These are phyloP conservation scores for Blastocystis hominis DNA, from an alignment of 352 stramenopile genomes.

Conservation along the genomic window DNA sequence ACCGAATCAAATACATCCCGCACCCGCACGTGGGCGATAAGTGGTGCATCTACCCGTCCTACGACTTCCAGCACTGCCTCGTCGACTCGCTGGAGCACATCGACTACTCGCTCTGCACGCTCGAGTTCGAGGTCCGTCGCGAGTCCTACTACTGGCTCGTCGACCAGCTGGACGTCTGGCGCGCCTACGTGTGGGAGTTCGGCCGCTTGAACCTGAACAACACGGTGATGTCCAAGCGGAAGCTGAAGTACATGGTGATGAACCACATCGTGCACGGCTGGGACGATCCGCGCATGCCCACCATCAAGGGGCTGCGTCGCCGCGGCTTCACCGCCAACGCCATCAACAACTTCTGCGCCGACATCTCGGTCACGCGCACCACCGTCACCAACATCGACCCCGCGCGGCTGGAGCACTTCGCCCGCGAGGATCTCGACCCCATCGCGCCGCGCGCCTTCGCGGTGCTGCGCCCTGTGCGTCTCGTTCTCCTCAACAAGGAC, in stretches of 20 bases:
- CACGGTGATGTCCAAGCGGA: conserved; percentile 94
- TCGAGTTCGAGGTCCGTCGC: conserved; percentile 85
- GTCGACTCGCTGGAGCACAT: conserved; percentile 93
- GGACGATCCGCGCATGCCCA: conserved; percentile 92
- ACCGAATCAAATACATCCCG: conserved; percentile 92
- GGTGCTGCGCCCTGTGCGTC: conserved; percentile 70
- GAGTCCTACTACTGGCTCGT: conserved; percentile 97
- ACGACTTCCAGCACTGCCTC: conserved; percentile 99
- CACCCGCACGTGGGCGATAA: conserved; percentile 89
- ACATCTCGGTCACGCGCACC: conserved; percentile 73
- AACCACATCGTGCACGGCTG: conserved; percentile 71
- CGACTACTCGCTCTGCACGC: conserved; percentile 97
- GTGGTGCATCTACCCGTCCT: conserved; percentile 98
- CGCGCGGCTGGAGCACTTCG: conserved; percentile 69
- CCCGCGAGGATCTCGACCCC: conserved; percentile 70
- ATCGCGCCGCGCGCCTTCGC: conserved; percentile 69
- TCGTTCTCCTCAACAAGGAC: conserved; percentile 69
- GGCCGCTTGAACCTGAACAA: conserved; percentile 89
- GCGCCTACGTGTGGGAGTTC: conserved; percentile 87
- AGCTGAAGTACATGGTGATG: conserved; percentile 86
- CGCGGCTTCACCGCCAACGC: conserved; percentile 75
- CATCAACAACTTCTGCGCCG: conserved; percentile 78
- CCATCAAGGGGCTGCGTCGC: conserved; percentile 81
- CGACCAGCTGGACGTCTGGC: conserved; percentile 87
- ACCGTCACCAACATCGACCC: conserved; percentile 72